Evolutionary conservation across 1,284 basidiomycete species (phyloP), one percentile per base, ranked within the genome.

Genomic region (Pseudozyma sp.): DNA sequence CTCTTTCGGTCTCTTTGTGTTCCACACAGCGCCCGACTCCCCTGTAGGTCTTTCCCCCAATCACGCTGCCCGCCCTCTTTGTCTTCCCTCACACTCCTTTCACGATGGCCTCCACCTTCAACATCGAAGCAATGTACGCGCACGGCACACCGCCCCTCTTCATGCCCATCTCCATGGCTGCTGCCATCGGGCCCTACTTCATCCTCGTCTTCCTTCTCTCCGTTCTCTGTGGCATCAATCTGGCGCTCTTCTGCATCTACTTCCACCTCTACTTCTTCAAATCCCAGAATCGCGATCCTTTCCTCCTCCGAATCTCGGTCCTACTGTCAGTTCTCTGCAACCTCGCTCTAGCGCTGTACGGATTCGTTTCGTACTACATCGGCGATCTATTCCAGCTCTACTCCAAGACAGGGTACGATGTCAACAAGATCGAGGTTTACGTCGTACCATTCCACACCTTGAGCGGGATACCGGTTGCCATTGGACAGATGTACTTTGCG

Each of bases 401-500:
- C 24, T 40, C 49, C 3, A 0, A 16, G 1, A n/a, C 17, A 2
- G 70, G 70, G 1, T 61, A 54, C 24, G 65, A 68, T 39, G 34
- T 55, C 14, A 73, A 73, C 47, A 24, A n/a, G 16, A 60, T 73
- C 55, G 57, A 64, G 10, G 44, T 31, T 40, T 73, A 61, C 34
- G 61, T 73, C 0, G 34, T 50, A 9, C 19, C 42, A 16, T 58
- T 45, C 14, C 70, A 73, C 33, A 29, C 37, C 3, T 29, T 73
- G 9, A 56, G 57, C 16, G 61, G 54, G 3, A 7, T 73, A 0
- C 54, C 65, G 0, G 65, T 54, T 5, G 60, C 70, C 17, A 62
- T 73, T 14, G 70, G 70, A 4, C 70, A 73, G 44, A 14, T 52
- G 1, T 73, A 68, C 33, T 73, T 73, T 14, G 48, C 48, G 4